Evolutionary conservation across 768 basidiomycete genomes (phyloP).

Genomic region (Termitomyces sp.): DNA sequence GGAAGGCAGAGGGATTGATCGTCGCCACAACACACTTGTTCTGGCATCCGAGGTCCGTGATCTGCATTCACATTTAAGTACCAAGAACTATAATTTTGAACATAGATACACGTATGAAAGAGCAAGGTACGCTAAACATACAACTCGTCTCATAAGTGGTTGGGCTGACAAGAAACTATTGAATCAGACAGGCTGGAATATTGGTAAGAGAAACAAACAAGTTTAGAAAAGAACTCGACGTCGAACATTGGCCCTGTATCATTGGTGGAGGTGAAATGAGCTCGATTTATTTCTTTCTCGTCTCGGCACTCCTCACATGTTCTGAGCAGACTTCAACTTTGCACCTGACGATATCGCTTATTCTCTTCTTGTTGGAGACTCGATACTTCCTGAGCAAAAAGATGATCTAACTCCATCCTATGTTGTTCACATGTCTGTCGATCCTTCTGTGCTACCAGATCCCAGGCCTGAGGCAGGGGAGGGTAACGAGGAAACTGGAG

Average conservation of each 20-base stretch:
- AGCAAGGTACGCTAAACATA: conserved; percentile 40
- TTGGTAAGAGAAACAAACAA: conserved; percentile 56
- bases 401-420: conserved; percentile 53
- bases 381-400: conserved; percentile 50
- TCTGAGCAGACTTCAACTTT: conserved; percentile 79
- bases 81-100: background rate
- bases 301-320: conserved; percentile 2
- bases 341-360: conserved; percentile 80
- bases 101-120: conserved; percentile 78
- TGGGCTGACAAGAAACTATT: background rate
- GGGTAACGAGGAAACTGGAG: conserved; percentile 44
- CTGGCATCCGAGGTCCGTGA: conserved; percentile 83
- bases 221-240: conserved; percentile 44
- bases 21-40: conserved; percentile 91
- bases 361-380: conserved; percentile 62
- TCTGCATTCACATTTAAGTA: background rate
- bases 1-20: conserved; percentile 49
- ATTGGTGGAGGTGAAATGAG: conserved; percentile 67
- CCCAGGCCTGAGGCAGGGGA: conserved; percentile 26
- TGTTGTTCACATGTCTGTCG: conserved; percentile 68
- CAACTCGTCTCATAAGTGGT: background rate
- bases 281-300: background rate
- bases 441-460: conserved; percentile 43
- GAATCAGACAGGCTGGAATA: conserved; percentile 70
- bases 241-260: conserved; percentile 68